These are phyloP conservation scores for Allium sativum DNA, from an alignment of 106 monocot genomes.

Conservation along the genomic window DNA sequence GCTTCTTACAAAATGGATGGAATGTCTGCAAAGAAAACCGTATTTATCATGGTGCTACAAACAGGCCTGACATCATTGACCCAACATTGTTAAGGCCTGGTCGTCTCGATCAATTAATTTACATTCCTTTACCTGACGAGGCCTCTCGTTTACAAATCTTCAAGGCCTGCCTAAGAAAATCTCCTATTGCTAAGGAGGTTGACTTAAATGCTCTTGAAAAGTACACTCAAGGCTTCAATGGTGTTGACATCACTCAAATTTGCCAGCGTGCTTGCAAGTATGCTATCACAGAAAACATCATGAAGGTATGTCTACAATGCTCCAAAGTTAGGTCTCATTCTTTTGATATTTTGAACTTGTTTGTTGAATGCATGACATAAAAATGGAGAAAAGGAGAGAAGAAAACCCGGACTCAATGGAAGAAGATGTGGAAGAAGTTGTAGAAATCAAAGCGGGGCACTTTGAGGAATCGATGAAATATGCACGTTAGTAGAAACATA, in stretches of 20 bases:
- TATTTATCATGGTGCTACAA: constrained; percentile 85
- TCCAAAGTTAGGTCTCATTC: no score
- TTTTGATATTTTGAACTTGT: no score
- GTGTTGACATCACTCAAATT: constrained; percentile 90
- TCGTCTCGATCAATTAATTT: constrained; percentile 80
- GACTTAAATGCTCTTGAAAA: constrained; percentile 69
- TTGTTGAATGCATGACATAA: no score
- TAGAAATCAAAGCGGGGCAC: no score
- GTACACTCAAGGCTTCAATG: constrained; percentile 88
- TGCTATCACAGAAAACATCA: constrained; percentile 85
- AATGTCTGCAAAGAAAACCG: no score
- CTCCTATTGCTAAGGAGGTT: constrained; percentile 78
- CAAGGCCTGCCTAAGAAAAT: constrained; percentile 79
- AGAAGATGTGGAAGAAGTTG: no score
- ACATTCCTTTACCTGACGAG: constrained; percentile 86
- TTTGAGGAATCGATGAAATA: no score
- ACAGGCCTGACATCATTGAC: constrained; percentile 87
- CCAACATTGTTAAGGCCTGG: constrained; percentile 80
- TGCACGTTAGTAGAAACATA: no score
- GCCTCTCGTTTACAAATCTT: constrained; percentile 71
- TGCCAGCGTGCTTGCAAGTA: constrained; percentile 90
- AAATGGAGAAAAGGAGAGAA: no score
- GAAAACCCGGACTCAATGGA: no score
- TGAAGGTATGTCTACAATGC: constrained; percentile 49
- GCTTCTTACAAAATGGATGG: no score